Evolutionary conservation across 108 stramenopile species (phyloP).

Genomic region (Parietichytrium sp.): DNA sequence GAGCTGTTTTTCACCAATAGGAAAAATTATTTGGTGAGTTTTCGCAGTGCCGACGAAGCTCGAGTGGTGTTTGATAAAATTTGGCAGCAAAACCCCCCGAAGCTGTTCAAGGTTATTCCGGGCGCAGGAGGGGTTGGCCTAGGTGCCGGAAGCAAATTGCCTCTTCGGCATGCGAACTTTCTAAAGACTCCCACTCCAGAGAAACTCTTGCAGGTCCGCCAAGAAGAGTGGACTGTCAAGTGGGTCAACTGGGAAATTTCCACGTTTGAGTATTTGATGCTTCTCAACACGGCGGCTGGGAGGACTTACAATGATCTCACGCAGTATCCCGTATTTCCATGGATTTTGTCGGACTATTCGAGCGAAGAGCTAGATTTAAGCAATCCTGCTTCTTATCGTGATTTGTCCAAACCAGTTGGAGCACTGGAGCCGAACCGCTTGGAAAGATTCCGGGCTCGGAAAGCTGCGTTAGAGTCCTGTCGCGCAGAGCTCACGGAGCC

Average conservation of each 20-base stretch:
- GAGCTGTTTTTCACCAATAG: slow-evolving; percentile 25
- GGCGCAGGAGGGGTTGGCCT: background rate
- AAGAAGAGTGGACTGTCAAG: slow-evolving; percentile 6
- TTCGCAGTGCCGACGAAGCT: background rate
- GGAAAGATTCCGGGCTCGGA: slow-evolving; percentile 37
- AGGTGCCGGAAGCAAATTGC: too few relatives aligned
- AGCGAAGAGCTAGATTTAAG: slow-evolving; percentile 68
- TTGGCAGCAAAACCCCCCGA: background rate
- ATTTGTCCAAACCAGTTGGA: slow-evolving; percentile 60
- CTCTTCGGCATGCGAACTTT: too few relatives aligned
- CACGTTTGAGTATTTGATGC: slow-evolving; percentile 89
- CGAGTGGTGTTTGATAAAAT: slow-evolving; percentile 12
- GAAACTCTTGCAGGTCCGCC: background rate
- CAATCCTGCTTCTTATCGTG: slow-evolving; percentile 55
- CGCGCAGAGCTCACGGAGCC: too few relatives aligned
- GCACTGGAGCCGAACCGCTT: slow-evolving; percentile 50
- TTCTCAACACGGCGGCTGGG: slow-evolving; percentile 89
- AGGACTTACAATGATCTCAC: slow-evolving; percentile 87
- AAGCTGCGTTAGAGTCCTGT: background rate
- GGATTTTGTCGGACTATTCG: slow-evolving; percentile 83
- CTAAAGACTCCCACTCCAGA: background rate
- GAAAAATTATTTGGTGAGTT: slow-evolving; percentile 25
- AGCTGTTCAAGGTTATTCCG: background rate
- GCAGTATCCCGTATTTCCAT: slow-evolving; percentile 98
- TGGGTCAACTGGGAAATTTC: slow-evolving; percentile 61